A percentile compares a stretch with the other conserved stretches of the same genome.
Evolutionary conservation across 2,329 filamentous ascomycete species (phyloP).

Genomic region (Fusarium anguioides): DNA sequence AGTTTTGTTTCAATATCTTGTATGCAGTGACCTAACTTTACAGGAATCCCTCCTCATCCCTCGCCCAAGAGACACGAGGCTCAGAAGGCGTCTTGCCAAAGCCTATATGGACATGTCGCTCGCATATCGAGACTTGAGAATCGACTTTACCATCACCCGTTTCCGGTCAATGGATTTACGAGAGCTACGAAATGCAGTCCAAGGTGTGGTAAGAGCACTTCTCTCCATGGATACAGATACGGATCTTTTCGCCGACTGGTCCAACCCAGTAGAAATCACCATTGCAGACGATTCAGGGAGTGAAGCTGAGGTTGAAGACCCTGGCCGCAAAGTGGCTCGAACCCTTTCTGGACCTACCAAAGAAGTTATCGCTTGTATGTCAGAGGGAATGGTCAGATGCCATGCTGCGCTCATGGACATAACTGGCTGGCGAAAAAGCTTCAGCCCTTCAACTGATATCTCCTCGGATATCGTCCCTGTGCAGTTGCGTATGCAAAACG

Average conservation of each 20-base stretch:
- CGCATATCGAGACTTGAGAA: conserved; percentile 65
- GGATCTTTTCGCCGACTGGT: conserved; percentile 54
- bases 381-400: conserved; percentile 56
- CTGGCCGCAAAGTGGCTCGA: conserved; percentile 40
- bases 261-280: conserved; percentile 29
- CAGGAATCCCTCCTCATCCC: conserved; percentile 51
- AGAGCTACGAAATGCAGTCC: conserved; percentile 64
- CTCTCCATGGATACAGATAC: conserved; percentile 63
- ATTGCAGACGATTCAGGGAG: conserved; percentile 15
- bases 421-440: conserved; percentile 60
- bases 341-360: conserved; percentile 59
- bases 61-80: conserved; percentile 45
- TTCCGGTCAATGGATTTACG: conserved; percentile 63
- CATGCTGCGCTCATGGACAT: conserved; percentile 66
- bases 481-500: conserved; percentile 54
- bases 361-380: conserved; percentile 60
- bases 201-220: conserved; percentile 64
- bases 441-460: conserved; percentile 57
- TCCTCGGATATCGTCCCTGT: conserved; percentile 56
- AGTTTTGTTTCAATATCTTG: conserved; percentile 3
- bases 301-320: conserved; percentile 27
- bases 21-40: not conserved
- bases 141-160: conserved; percentile 66
- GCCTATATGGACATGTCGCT: conserved; percentile 67
- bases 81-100: conserved; percentile 58